Evolutionary conservation across 805 yeast species (phyloP).

Genomic region (Kuraishia piskuri): DNA sequence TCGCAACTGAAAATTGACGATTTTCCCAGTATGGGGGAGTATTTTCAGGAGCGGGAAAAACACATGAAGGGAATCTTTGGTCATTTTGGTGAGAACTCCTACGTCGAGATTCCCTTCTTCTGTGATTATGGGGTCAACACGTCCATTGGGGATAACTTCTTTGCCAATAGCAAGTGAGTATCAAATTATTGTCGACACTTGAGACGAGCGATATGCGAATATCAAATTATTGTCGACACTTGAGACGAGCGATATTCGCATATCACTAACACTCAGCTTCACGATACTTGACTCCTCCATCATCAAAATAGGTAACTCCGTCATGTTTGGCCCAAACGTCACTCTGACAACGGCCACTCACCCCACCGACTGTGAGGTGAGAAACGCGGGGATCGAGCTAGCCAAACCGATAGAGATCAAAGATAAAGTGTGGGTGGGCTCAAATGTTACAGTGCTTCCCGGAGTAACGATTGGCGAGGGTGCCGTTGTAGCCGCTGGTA

Average conservation of each 20-base stretch:
- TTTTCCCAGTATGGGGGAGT: constrained; percentile 12
- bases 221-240: background rate
- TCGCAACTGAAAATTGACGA: background rate
- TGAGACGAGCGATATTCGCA: background rate
- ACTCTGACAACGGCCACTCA: constrained; percentile 57
- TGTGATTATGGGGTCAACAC: constrained; percentile 65
- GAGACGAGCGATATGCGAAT: too few species aligned
- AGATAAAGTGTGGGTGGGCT: constrained; percentile 62
- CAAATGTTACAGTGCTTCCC: constrained; percentile 44
- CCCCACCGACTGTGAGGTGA: constrained; percentile 39
- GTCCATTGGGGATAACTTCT: constrained; percentile 46
- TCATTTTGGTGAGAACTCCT: constrained; percentile 26
- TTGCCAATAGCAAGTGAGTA: constrained; percentile 45
- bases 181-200: too few species aligned
- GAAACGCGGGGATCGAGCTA: constrained; percentile 39
- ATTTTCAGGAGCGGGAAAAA: constrained; percentile 27
- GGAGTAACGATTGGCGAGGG: constrained; percentile 62
- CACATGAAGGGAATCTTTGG: constrained; percentile 39
- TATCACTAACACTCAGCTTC: constrained; percentile 9
- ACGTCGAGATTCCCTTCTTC: constrained; percentile 49
- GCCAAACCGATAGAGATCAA: constrained; percentile 53
- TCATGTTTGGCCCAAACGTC: constrained; percentile 56
- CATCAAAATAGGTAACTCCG: constrained; percentile 52
- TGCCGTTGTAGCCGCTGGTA: constrained; percentile 58
- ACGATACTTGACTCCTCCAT: constrained; percentile 52